These are phyloP conservation scores for Dichotomocladium elegans DNA, from an alignment of 371 early-diverging fungal species.

Conservation along the genomic window DNA sequence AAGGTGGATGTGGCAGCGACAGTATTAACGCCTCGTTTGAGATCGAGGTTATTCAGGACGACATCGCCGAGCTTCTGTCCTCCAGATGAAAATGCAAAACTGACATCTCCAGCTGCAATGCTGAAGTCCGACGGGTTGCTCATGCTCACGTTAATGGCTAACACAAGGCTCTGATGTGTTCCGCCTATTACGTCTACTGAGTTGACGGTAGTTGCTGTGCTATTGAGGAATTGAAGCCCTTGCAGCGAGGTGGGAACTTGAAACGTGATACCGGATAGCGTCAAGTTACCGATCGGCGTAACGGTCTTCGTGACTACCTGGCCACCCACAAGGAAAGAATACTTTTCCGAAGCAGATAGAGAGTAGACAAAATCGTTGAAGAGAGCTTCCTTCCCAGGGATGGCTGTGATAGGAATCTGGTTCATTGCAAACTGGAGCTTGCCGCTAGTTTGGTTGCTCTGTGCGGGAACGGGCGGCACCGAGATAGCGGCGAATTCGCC, in stretches of 20 bases:
- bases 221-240: conserved; percentile 61
- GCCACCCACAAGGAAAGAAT: conserved; percentile 50
- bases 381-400: conserved; percentile 26
- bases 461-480: conserved; percentile 32
- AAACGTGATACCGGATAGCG: conserved; percentile 55
- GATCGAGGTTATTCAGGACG: conserved; percentile 35
- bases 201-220: conserved; percentile 53
- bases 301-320: conserved; percentile 46
- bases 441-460: conserved; percentile 39
- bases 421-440: conserved; percentile 40
- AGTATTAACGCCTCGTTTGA: conserved; percentile 48
- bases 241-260: conserved; percentile 45
- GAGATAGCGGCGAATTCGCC: conserved; percentile 39
- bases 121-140: conserved; percentile 56
- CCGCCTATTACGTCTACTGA: conserved; percentile 60
- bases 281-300: conserved; percentile 60
- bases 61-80: conserved; percentile 45
- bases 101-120: conserved; percentile 53
- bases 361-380: conserved; percentile 50
- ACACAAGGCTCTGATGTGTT: conserved; percentile 34
- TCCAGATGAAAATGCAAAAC: conserved; percentile 40
- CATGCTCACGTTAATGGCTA: conserved; percentile 54
- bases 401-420: conserved; percentile 29
- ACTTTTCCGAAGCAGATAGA: conserved; percentile 36
- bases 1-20: conserved; percentile 44